These are phyloP conservation scores for Claviceps sp. DNA, from an alignment of 2,329 filamentous ascomycete genomes.

Conservation along the genomic window DNA sequence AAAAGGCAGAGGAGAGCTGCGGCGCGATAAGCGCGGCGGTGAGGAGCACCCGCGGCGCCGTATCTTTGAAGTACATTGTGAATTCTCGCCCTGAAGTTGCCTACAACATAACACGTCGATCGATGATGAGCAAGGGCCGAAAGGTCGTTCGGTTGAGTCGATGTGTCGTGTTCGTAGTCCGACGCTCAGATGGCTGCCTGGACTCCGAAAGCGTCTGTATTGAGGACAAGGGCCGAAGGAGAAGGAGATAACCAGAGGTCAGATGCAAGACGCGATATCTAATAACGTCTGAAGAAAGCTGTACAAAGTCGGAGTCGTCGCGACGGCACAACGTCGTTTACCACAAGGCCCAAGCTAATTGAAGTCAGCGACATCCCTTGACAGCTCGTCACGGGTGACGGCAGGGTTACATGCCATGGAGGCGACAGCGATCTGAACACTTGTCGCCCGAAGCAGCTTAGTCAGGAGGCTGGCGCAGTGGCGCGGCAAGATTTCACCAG, in stretches of 20 bases:
- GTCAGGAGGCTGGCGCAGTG: conserved; percentile 3
- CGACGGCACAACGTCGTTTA: neutral
- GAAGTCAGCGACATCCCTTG: neutral
- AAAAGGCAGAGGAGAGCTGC: conserved; percentile 60
- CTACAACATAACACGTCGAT: conserved; percentile 3
- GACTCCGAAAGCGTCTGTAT: neutral
- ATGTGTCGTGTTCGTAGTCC: neutral
- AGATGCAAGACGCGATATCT: neutral
- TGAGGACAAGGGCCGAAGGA: neutral
- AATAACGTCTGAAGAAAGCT: neutral
- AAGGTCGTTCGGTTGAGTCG: neutral
- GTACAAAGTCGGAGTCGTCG: neutral
- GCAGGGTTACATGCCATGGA: neutral
- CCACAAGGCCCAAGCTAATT: neutral
- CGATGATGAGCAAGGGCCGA: neutral
- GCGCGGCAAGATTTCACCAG: neutral
- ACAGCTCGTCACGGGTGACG: neutral
- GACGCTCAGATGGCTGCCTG: neutral
- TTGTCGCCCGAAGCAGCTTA: conserved; percentile 8
- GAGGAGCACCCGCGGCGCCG: conserved; percentile 36
- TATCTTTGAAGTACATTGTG: conserved; percentile 31
- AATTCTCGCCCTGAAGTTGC: neutral
- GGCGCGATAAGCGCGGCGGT: conserved; percentile 37
- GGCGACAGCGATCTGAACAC: conserved; percentile 1
- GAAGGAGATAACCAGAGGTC: neutral